A percentile compares a stretch with the other conserved stretches of the same genome.
phyloP scores from a whole-genome alignment of 768 basidiomycete genomes.

The Macrolepiota albuminosa region DNA sequence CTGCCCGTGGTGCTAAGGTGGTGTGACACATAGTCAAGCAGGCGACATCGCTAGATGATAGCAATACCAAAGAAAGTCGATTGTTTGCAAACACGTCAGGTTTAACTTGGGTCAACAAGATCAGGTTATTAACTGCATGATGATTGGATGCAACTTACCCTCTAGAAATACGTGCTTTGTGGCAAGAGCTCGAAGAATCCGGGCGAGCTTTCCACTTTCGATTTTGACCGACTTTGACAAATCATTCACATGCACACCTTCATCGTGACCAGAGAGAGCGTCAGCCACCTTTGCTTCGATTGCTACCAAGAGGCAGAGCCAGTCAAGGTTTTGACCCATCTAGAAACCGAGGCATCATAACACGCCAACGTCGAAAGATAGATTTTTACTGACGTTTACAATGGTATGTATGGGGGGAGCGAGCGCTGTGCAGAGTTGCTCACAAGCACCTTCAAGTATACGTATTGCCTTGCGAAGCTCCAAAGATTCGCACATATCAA shows the following conservation, averaged over 20 bases:
- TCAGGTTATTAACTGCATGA: background rate
- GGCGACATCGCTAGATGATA: slow-evolving; percentile 21
- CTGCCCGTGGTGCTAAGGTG: slow-evolving; percentile 2
- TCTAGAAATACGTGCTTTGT: slow-evolving; percentile 31
- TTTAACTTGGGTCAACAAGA: slow-evolving; percentile 19
- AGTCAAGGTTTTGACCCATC: slow-evolving; percentile 13
- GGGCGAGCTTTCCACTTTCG: slow-evolving; percentile 24
- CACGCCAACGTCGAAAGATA: background rate
- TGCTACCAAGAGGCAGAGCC: slow-evolving; percentile 19
- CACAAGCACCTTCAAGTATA: slow-evolving; percentile 25
- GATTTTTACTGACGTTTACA: slow-evolving; percentile 18
- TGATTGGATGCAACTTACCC: slow-evolving; percentile 18
- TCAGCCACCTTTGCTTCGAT: slow-evolving; percentile 22
- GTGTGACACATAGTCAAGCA: slow-evolving; percentile 18
- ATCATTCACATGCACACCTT: slow-evolving; percentile 21
- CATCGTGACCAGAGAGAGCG: slow-evolving; percentile 20
- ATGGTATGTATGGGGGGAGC: slow-evolving; percentile 20
- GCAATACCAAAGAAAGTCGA: slow-evolving; percentile 30
- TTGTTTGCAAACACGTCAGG: slow-evolving; percentile 38
- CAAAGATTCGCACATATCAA: background rate
- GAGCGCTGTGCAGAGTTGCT: slow-evolving; percentile 21
- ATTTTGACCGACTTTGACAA: slow-evolving; percentile 10
- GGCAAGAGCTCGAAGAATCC: slow-evolving; percentile 27
- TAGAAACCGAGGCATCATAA: background rate
- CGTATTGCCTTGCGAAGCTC: slow-evolving; percentile 19